Percentiles rank a stretch among this genome's conserved stretches.
Evolutionary conservation across 257 asterid genomes (phyloP).

Genomic region (Plectranthus barbatus): DNA sequence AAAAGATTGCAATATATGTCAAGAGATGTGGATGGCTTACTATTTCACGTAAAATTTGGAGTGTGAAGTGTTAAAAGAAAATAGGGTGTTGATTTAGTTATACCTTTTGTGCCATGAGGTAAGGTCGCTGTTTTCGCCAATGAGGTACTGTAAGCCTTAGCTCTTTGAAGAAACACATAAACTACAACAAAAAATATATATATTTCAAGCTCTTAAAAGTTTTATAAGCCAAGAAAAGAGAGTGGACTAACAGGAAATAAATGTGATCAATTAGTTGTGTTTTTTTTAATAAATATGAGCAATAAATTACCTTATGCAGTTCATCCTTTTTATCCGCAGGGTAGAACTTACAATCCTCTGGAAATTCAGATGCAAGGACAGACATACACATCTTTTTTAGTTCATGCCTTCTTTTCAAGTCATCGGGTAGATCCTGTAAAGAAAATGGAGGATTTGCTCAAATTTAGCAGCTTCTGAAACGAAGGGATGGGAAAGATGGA

Average conservation of each 20-base stretch:
- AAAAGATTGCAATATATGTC: no score
- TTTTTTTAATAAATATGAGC: neutral
- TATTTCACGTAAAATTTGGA: neutral
- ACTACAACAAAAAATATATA: constrained; percentile 42
- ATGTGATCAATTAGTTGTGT: neutral
- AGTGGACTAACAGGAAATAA: neutral
- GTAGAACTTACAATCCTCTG: constrained; percentile 83
- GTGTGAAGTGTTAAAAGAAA: neutral
- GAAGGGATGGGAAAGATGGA: neutral
- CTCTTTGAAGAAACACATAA: constrained; percentile 77
- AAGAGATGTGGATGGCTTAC: neutral
- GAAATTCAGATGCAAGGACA: constrained; percentile 75
- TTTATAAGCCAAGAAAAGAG: neutral
- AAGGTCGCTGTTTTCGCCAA: constrained; percentile 82
- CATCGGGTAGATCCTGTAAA: constrained; percentile 69
- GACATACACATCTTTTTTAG: constrained; percentile 59
- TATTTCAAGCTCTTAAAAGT: neutral
- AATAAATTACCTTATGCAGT: constrained; percentile 64
- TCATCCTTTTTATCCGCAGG: constrained; percentile 80
- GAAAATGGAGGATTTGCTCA: neutral
- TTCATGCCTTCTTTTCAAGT: constrained; percentile 56
- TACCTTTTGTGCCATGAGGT: constrained; percentile 87
- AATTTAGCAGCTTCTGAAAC: neutral
- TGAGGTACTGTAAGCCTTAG: constrained; percentile 71
- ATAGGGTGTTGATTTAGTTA: neutral